These are phyloP conservation scores for Ascochyta fabae DNA, from an alignment of 2,329 filamentous ascomycete genomes.

Conservation along the genomic window DNA sequence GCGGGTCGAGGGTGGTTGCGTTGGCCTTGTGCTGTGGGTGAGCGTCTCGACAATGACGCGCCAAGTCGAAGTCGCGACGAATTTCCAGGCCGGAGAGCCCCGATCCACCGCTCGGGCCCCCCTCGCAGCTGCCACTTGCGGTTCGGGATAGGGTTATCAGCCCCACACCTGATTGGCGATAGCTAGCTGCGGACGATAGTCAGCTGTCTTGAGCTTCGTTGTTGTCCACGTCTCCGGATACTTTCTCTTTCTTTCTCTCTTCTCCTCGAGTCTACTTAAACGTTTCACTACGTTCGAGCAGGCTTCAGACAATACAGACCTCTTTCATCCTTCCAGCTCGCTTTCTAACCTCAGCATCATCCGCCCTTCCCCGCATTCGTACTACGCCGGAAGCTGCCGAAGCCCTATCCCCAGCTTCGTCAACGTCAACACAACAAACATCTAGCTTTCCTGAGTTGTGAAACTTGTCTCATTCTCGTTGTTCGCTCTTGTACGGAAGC, in stretches of 20 bases:
- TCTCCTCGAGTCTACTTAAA: slow-evolving; percentile 17
- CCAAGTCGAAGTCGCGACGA: slow-evolving; percentile 13
- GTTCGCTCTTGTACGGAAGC: slow-evolving; percentile 8
- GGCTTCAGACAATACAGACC: not conserved
- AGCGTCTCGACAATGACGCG: slow-evolving; percentile 16
- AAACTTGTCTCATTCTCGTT: not conserved
- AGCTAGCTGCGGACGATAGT: slow-evolving; percentile 24
- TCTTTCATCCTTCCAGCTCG: not conserved
- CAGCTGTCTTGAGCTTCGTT: slow-evolving; percentile 21
- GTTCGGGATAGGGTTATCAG: slow-evolving; percentile 35
- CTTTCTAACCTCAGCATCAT: not conserved
- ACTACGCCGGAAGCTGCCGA: slow-evolving; percentile 17
- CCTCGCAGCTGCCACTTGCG: slow-evolving; percentile 37
- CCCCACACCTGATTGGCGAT: slow-evolving; percentile 36
- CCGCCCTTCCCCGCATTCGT: slow-evolving; percentile 16
- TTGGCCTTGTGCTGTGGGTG: slow-evolving; percentile 4
- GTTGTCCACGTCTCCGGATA: slow-evolving; percentile 12
- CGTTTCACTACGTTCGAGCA: slow-evolving; percentile 14
- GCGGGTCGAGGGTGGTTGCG: not conserved
- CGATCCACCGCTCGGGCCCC: slow-evolving; percentile 10
- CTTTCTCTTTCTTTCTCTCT: slow-evolving; percentile 12
- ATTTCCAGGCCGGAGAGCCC: slow-evolving; percentile 17
- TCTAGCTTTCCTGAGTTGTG: slow-evolving; percentile 1
- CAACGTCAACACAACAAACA: slow-evolving; percentile 4
- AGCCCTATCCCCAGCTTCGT: slow-evolving; percentile 10